A percentile compares a stretch with the other conserved stretches of the same genome.
Conservation (phyloP, 305 asterid genomes). For the Ruellia speciosa region DNA sequence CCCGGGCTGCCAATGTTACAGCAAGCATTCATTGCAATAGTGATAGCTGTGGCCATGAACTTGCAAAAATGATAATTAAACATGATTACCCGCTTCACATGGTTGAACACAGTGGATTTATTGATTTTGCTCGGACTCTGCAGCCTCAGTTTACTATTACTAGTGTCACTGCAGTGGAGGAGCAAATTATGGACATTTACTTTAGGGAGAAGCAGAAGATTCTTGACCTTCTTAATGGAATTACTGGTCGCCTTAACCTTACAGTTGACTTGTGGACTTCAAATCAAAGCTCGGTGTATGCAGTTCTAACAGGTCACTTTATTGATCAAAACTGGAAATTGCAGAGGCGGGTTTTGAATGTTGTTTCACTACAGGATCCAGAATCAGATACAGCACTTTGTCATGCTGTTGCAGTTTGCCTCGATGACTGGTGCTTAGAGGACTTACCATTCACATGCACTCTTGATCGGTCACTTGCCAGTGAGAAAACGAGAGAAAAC, state of each 20-base stretch:
- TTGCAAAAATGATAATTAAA: constrained; percentile 71
- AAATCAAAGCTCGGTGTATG: constrained; percentile 44
- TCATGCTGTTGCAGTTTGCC: constrained; percentile 48
- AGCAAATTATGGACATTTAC: constrained; percentile 47
- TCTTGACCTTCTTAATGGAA: constrained; percentile 39
- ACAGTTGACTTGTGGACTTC: constrained; percentile 61
- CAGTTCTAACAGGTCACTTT: constrained; percentile 65
- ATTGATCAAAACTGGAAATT: constrained; percentile 67
- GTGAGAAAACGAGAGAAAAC: constrained; percentile 36
- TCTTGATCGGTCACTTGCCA: constrained; percentile 31
- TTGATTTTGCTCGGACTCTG: constrained; percentile 43
- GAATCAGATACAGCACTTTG: constrained; percentile 52
- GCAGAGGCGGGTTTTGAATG: constrained; percentile 53
- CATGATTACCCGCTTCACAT: constrained; percentile 76
- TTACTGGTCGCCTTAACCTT: constrained; percentile 64
- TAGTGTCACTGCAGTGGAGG: constrained; percentile 34
- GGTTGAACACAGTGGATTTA: constrained; percentile 60
- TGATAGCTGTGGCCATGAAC: constrained; percentile 38
- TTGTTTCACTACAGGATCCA: constrained; percentile 38
- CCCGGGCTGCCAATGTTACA: constrained; percentile 37
- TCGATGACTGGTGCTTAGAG: constrained; percentile 59
- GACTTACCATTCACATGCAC: constrained; percentile 52
- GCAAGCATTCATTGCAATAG: constrained; percentile 29
- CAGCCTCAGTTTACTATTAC: constrained; percentile 51
- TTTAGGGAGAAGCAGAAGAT: constrained; percentile 54